These are phyloP conservation scores for Lophiotrema nucula DNA, from an alignment of 495 filamentous ascomycete genomes.

Conservation along the genomic window DNA sequence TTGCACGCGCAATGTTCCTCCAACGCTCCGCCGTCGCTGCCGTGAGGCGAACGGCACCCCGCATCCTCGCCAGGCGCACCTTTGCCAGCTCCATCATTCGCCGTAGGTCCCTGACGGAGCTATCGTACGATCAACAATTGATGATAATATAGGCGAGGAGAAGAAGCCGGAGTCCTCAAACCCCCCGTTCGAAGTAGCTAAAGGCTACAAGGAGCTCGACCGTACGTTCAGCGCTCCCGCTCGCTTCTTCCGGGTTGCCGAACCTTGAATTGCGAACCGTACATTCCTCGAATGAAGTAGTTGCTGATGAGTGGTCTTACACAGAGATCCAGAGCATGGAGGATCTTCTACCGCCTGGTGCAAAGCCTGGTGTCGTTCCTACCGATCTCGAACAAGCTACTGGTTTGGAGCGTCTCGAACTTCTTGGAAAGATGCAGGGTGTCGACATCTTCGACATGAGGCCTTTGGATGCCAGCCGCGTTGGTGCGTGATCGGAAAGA, in stretches of 20 bases:
- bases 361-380: constrained; percentile 75
- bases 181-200: background rate
- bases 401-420: constrained; percentile 96
- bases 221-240: too few species aligned
- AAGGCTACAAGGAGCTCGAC: constrained; percentile 40
- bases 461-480: constrained; percentile 85
- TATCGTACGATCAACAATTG: constrained; percentile 31
- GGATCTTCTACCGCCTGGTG: constrained; percentile 84
- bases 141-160: constrained; percentile 24
- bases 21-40: constrained; percentile 74
- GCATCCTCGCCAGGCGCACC: constrained; percentile 57
- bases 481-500: constrained; percentile 54
- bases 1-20: constrained; percentile 66
- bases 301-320: too few species aligned
- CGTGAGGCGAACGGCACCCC: constrained; percentile 66
- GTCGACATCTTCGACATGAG: constrained; percentile 98
- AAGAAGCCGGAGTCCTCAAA: constrained; percentile 16
- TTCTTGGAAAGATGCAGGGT: constrained; percentile 98
- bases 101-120: constrained; percentile 49
- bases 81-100: constrained; percentile 58
- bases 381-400: constrained; percentile 93
- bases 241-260: too few species aligned
- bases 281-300: too few species aligned
- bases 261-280: too few species aligned
- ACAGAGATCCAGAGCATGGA: constrained; percentile 76